Conservation (phyloP, 371 early-diverging fungal species). For the Rhizoclosmatium hyalinum region DNA sequence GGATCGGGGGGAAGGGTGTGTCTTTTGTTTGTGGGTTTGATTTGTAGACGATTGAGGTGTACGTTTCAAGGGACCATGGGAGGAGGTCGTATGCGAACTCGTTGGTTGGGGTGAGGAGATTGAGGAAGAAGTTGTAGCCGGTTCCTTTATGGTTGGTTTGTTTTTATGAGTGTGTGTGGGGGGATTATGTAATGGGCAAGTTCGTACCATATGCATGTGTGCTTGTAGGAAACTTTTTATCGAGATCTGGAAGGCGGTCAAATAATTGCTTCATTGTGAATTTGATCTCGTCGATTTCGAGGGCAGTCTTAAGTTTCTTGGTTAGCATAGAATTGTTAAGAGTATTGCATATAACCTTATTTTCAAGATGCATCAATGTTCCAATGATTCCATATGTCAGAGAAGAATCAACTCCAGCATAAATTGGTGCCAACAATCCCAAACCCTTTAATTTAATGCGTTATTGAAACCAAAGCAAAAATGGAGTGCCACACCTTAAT, state of each 20-base stretch:
- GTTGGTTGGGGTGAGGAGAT: slow-evolving; percentile 50
- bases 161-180: background rate
- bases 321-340: background rate
- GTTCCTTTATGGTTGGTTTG: slow-evolving; percentile 5
- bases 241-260: slow-evolving; percentile 43
- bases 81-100: slow-evolving; percentile 58
- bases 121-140: slow-evolving; percentile 47
- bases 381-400: slow-evolving; percentile 49
- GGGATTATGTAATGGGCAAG: background rate
- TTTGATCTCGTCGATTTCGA: slow-evolving; percentile 54
- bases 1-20: slow-evolving; percentile 2
- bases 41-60: slow-evolving; percentile 25
- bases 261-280: slow-evolving; percentile 48
- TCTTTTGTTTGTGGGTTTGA: slow-evolving; percentile 3
- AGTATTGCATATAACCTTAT: slow-evolving; percentile 42
- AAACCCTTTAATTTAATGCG: slow-evolving; percentile 39
- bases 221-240: slow-evolving; percentile 13
- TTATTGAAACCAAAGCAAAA: background rate
- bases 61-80: slow-evolving; percentile 56
- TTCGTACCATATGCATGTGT: slow-evolving; percentile 4
- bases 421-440: slow-evolving; percentile 52
- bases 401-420: slow-evolving; percentile 43
- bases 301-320: slow-evolving; percentile 38
- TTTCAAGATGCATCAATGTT: slow-evolving; percentile 45
- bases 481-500: slow-evolving; percentile 43